Evolutionary conservation across 345 rosid species (phyloP).

Genomic region (Ceriops zippeliana): DNA sequence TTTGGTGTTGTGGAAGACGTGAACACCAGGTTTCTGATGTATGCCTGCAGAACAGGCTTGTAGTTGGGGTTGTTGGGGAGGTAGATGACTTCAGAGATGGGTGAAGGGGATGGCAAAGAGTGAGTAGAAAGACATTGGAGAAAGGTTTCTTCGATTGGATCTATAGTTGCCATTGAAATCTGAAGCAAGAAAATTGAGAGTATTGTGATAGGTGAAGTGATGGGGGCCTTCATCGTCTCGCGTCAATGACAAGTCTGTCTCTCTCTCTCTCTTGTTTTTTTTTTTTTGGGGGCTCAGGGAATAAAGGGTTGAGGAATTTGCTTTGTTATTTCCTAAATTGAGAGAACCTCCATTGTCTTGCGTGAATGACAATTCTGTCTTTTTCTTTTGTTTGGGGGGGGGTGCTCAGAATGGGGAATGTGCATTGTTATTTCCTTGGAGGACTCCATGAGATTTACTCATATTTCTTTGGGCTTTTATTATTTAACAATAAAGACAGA

Average conservation of each 20-base stretch:
- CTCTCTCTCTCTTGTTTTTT: background rate
- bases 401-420: too few species aligned
- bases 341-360: too few species aligned
- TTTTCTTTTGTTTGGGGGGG: too few species aligned
- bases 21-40: conserved; percentile 8
- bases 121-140: too few species aligned
- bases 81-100: conserved; percentile 5
- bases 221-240: too few species aligned
- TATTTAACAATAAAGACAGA: too few species aligned
- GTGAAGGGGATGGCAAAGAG: too few species aligned
- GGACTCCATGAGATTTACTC: too few species aligned
- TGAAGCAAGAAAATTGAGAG: background rate
- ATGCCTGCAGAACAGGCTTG: background rate
- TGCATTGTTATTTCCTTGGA: too few species aligned
- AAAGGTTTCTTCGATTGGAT: background rate
- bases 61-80: background rate
- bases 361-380: too few species aligned
- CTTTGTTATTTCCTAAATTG: background rate
- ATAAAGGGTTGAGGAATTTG: background rate
- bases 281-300: background rate
- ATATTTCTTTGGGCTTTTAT: too few species aligned
- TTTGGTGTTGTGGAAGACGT: background rate
- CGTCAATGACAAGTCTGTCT: too few species aligned
- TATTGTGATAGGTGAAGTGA: background rate
- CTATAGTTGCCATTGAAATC: conserved; percentile 16